A percentile compares a stretch with the other conserved stretches of the same genome.
Evolutionary conservation across 2,329 filamentous ascomycete genomes (phyloP).

Genomic region (Paecilomyces variotii): DNA sequence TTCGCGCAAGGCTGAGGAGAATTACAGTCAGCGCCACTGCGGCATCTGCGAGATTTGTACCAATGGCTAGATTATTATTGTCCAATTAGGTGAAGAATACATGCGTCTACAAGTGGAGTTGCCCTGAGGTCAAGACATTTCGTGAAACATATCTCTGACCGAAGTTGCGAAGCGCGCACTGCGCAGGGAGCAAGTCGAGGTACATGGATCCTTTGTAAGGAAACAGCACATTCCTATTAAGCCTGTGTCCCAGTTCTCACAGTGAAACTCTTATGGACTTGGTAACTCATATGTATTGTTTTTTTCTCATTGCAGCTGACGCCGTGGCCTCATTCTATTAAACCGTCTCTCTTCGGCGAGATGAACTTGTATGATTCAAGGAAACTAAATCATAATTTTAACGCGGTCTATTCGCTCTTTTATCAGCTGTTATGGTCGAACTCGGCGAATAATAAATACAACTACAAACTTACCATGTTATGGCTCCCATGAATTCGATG

Average conservation of each 20-base stretch:
- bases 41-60: slow-evolving; percentile 11
- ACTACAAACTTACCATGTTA: too few relatives aligned
- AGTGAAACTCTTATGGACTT: neutral
- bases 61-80: neutral
- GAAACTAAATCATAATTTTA: too few relatives aligned
- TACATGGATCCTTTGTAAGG: neutral
- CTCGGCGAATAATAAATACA: too few relatives aligned
- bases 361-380: neutral
- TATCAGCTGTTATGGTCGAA: too few relatives aligned
- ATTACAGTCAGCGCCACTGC: slow-evolving; percentile 6
- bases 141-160: neutral
- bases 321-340: neutral
- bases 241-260: neutral
- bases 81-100: neutral
- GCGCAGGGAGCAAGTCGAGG: neutral
- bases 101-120: neutral
- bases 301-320: neutral
- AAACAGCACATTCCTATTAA: neutral
- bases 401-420: too few relatives aligned
- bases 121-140: neutral
- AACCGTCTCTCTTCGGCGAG: neutral
- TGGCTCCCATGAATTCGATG: too few relatives aligned
- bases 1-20: slow-evolving; percentile 5
- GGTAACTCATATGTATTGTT: neutral
- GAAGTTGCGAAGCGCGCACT: neutral